Base-by-base conservation (phyloP, 345 rosid genomes). In the Citrus sinensis region DNA sequence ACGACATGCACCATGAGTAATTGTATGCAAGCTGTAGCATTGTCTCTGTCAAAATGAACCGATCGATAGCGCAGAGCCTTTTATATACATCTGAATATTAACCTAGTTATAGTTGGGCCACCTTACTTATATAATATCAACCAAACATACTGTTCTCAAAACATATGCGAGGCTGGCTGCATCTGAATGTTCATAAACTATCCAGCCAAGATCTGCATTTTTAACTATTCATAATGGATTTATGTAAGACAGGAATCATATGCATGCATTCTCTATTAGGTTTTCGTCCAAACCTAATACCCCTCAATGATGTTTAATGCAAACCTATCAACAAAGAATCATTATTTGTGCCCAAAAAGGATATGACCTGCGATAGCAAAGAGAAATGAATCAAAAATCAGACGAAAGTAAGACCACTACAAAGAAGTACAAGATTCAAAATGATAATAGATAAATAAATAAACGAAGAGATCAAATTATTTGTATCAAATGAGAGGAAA, bases 351-450 rank as follows among this genome's bases (percentile, higher is more conserved):
- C 19, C 9, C 2, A 14, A 78, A 85, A 91, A 92, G 98, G 98
- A 94, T 94, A 93, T 95, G 99, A 95, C 99, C 98, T 95, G 93
- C 91, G 80, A 74, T 55, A 37, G 63, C 55, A 71, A 49, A 79
- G 39, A 67, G 22, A 80, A 60, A 30, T 42, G 22, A 46, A 56
- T 24, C 9, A 65, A 13, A 70, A 75, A 73, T 25, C 17, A 73
- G 19, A 67, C 17, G 5, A 32, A 42, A 42, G 20, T 8, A 29
- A 74, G 42, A 56, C 11, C 9, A 8, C 9, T 32, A 35, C 66
- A 68, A 24, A 60, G 25, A 24, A 13, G 34, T 62, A 25, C 5
- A 4, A 60, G 14, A 60, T 25, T 61, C 51, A 3, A 46, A 46
- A 46, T 1, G 49, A 42, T 42, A 30, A 46, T 60, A 60, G 32